A percentile compares a stretch with the other conserved stretches of the same genome.
phyloP scores from a whole-genome alignment of 805 yeast species.

The Lipomyces chichibuensis region DNA sequence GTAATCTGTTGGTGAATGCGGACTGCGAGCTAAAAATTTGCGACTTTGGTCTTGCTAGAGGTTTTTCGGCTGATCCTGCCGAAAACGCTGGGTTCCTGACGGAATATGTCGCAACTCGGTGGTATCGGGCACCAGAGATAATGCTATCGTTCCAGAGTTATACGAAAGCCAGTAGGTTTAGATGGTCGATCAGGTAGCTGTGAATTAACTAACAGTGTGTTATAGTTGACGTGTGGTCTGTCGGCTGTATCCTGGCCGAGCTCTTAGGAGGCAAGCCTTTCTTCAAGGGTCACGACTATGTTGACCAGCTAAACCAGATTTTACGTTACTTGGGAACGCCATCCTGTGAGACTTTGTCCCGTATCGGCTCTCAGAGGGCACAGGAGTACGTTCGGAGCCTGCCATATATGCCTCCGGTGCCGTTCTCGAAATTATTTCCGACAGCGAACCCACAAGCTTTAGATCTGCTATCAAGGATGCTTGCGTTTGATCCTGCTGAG shows the following conservation, averaged over 20 bases:
- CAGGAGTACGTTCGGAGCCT: slow-evolving; percentile 87
- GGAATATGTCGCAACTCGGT: slow-evolving; percentile 96
- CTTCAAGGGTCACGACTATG: slow-evolving; percentile 94
- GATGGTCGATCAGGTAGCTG: background rate
- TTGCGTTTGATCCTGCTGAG: slow-evolving; percentile 82
- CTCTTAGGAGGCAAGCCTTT: slow-evolving; percentile 87
- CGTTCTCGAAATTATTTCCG: slow-evolving; percentile 74
- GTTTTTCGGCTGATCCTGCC: slow-evolving; percentile 78
- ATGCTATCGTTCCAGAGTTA: slow-evolving; percentile 93
- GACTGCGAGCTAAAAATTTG: slow-evolving; percentile 96
- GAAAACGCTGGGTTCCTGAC: slow-evolving; percentile 93
- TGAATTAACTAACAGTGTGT: background rate
- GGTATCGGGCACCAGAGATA: slow-evolving; percentile 99
- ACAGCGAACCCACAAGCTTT: slow-evolving; percentile 81
- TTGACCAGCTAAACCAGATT: slow-evolving; percentile 89
- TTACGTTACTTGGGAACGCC: slow-evolving; percentile 92
- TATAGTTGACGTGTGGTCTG: slow-evolving; percentile 87
- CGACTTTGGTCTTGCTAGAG: slow-evolving; percentile 95
- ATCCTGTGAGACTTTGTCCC: slow-evolving; percentile 63
- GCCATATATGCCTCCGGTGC: slow-evolving; percentile 79
- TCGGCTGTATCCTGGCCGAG: slow-evolving; percentile 96
- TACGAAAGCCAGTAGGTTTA: slow-evolving; percentile 70
- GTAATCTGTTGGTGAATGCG: slow-evolving; percentile 88
- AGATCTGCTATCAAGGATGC: slow-evolving; percentile 74
- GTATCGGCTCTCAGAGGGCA: slow-evolving; percentile 79